Evolutionary conservation across 208 protist species (phyloP), one percentile per base, ranked within the genome.

Genomic region (Spongospora subterranea): DNA sequence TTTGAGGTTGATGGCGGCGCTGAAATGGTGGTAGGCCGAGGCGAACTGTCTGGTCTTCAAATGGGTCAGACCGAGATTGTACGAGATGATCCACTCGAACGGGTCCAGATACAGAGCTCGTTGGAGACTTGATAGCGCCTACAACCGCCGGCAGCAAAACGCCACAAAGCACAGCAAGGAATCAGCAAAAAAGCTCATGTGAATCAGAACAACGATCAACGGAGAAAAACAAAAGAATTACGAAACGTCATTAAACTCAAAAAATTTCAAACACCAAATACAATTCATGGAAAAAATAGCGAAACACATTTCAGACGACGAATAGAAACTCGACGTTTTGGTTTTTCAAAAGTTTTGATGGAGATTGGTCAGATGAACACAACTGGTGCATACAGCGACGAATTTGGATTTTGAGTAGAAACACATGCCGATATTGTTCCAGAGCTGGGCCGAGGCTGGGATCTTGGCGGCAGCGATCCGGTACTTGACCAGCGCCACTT

Each of bases 361-460:
- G 6, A 20, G 46, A 0, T n/a, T 32, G 39, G 6, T 0, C 20
- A 54, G 88, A 20, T n/a, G 43, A 89, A 89, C 39, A 24, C 40
- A 20, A 54, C 45, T 54, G n/a, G n/a, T n/a, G n/a, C n/a, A n/a
- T 54, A 54, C 88, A 46, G 43, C 43, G 0, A 54, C 88, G 39
- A 38, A 54, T n/a, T 45, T 89, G 60, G 96, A 90, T 93, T 98
- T 98, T 41, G 94, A 95, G 90, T 98, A 98, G 91, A 98, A 99
- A 93, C 97, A 98, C 92, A 98, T 97, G 17, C 98, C 98, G 54
- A 99, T 96, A 94, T 99, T 99, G 94, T 98, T 98, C 98, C 98
- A 99, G 88, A 99, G 95, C 92, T 98, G 96, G 38, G 97, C 93
- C 29, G 96, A 97, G 91, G 96, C 95, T 0, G 97, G 97, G 45